Evolutionary conservation across 2,329 filamentous ascomycete species (phyloP).

Genomic region (Cercospora citrullina): DNA sequence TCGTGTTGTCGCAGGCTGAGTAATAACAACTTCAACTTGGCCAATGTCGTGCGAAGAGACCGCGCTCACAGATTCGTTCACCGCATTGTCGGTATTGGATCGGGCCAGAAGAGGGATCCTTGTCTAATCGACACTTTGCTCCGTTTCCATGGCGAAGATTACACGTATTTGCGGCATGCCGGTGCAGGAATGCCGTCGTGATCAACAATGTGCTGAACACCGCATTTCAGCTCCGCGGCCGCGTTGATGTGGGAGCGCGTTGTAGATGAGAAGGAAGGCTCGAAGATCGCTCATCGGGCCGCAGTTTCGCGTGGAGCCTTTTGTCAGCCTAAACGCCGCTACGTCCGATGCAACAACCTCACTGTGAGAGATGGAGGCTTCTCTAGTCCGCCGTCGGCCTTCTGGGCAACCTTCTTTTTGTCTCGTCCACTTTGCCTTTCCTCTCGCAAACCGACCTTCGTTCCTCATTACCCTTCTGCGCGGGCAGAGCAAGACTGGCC

Average conservation of each 20-base stretch:
- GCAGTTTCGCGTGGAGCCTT: background rate
- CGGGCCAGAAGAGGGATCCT: background rate
- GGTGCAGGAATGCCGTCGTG: background rate
- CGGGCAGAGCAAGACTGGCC: background rate
- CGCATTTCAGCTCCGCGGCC: background rate
- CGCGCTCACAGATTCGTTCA: background rate
- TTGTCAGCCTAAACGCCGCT: background rate
- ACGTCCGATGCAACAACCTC: background rate
- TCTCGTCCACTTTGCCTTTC: background rate
- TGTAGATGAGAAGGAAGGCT: too few species aligned
- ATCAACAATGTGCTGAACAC: background rate
- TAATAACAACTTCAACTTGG: background rate
- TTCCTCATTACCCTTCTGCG: background rate
- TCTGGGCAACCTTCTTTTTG: background rate
- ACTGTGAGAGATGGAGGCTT: background rate
- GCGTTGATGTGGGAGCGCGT: background rate
- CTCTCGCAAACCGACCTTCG: background rate
- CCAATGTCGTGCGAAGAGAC: background rate
- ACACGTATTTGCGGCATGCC: background rate
- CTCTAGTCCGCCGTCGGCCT: background rate
- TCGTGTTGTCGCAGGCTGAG: background rate
- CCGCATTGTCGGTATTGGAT: background rate
- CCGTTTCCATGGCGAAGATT: background rate
- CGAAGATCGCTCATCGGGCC: too few species aligned
- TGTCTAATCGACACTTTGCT: background rate